A percentile compares a stretch with the other conserved stretches of the same genome.
Conservation (phyloP, 1,284 basidiomycete species). For the Ustilago shanxiensis region DNA sequence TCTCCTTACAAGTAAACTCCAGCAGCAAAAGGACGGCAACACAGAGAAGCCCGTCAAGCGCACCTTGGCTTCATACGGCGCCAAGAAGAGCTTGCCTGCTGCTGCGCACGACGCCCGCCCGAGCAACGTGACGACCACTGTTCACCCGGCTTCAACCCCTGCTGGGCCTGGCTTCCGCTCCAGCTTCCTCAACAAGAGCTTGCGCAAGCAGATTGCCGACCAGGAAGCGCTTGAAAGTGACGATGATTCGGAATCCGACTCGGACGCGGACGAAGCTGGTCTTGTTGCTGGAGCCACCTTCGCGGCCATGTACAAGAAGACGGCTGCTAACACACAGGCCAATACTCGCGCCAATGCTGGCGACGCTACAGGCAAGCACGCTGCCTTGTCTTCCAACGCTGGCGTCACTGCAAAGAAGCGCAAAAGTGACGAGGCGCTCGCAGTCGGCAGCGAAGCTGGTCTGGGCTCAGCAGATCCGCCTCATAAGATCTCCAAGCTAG, state of each 20-base stretch:
- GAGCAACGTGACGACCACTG: slow-evolving; percentile 28
- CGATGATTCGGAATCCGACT: slow-evolving; percentile 39
- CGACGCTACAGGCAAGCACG: slow-evolving; percentile 15
- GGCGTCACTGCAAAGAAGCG: slow-evolving; percentile 34
- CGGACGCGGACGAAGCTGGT: slow-evolving; percentile 30
- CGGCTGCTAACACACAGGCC: slow-evolving; percentile 41
- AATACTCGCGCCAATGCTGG: slow-evolving; percentile 48
- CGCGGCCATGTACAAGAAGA: slow-evolving; percentile 34
- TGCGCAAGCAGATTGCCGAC: slow-evolving; percentile 60
- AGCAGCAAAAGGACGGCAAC: slow-evolving; percentile 36
- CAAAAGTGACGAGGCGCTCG: slow-evolving; percentile 46
- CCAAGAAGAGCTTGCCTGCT: slow-evolving; percentile 53
- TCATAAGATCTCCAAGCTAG: slow-evolving; percentile 39
- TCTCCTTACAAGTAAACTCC: slow-evolving; percentile 27
- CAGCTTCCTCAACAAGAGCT: slow-evolving; percentile 67
- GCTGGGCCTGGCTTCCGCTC: slow-evolving; percentile 51
- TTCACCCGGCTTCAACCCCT: slow-evolving; percentile 50
- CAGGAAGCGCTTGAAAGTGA: slow-evolving; percentile 39
- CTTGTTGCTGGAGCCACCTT: slow-evolving; percentile 36
- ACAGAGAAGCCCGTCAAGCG: slow-evolving; percentile 47
- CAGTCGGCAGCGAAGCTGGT: slow-evolving; percentile 19
- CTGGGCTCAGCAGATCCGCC: slow-evolving; percentile 24
- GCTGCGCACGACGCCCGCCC: slow-evolving; percentile 24
- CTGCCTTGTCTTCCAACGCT: slow-evolving; percentile 1
- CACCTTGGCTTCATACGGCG: slow-evolving; percentile 47